Evolutionary conservation across 179 eudicot species (phyloP).

Genomic region (Corrigiola litoralis): DNA sequence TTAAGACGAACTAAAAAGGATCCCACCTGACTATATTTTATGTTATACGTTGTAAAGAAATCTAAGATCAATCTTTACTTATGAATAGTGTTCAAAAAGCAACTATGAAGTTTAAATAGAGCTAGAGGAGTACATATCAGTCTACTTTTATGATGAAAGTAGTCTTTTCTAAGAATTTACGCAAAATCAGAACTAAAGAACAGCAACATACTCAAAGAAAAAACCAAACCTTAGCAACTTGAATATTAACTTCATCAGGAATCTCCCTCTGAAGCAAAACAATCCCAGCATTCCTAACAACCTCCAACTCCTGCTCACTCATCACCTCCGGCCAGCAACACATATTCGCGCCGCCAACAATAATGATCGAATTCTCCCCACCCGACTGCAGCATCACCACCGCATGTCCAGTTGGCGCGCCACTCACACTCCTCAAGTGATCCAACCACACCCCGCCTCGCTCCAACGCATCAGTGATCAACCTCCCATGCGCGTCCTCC

Average conservation of each 20-base stretch:
- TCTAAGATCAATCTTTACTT: no score
- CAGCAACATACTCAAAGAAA: neutral
- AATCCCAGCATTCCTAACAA: conserved; percentile 77
- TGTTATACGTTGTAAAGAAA: no score
- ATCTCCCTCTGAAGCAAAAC: conserved; percentile 95
- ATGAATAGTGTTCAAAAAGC: no score
- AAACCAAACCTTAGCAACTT: conserved; percentile 73
- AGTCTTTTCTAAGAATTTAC: no score
- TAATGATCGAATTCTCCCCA: conserved; percentile 87
- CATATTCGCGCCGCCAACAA: conserved; percentile 92
- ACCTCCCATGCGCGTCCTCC: conserved; percentile 75
- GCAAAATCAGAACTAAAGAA: neutral
- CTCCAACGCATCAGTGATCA: conserved; percentile 61
- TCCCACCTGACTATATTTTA: no score
- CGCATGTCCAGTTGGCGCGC: conserved; percentile 88
- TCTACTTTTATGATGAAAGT: no score
- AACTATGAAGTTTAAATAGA: no score
- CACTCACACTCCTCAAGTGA: conserved; percentile 43
- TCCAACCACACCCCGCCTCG: conserved; percentile 65
- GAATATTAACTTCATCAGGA: conserved; percentile 81
- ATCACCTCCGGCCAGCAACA: conserved; percentile 56
- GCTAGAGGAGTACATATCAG: no score
- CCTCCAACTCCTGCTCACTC: conserved; percentile 44
- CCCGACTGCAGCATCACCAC: conserved; percentile 84
- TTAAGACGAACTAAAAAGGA: no score